Percentiles rank a stretch among this genome's conserved stretches.
phyloP scores from a whole-genome alignment of 345 rosid species.

The Barbarea vulgaris region DNA sequence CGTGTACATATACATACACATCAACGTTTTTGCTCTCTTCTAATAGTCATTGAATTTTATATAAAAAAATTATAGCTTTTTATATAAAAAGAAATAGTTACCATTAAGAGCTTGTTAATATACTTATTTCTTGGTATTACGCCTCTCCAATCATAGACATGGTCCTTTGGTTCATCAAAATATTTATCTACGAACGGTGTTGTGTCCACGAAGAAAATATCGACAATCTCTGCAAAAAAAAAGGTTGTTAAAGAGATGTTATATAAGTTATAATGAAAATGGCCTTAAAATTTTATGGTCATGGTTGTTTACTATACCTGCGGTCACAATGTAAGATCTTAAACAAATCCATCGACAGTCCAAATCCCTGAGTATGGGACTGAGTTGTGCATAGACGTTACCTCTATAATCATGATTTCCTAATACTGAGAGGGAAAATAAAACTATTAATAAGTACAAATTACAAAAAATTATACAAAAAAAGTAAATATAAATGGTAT shows the following conservation, averaged over 20 bases:
- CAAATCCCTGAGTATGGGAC: slow-evolving; percentile 43
- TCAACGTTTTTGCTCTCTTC: neutral
- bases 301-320: too few species aligned
- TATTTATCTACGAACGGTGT: slow-evolving; percentile 67
- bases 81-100: too few species aligned
- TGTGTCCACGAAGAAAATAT: slow-evolving; percentile 67
- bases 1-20: neutral
- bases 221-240: slow-evolving; percentile 48
- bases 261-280: neutral
- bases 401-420: slow-evolving; percentile 76
- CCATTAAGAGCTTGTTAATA: slow-evolving; percentile 52
- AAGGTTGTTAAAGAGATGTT: neutral
- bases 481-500: neutral
- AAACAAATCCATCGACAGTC: slow-evolving; percentile 61
- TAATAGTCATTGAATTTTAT: neutral
- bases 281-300: too few species aligned
- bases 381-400: slow-evolving; percentile 54
- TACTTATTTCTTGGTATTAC: slow-evolving; percentile 52
- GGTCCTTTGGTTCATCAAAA: slow-evolving; percentile 50
- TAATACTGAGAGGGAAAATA: slow-evolving; percentile 42
- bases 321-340: slow-evolving; percentile 50
- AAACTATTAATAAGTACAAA: neutral
- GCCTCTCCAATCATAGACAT: slow-evolving; percentile 67
- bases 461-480: neutral
- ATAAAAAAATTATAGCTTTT: too few species aligned